phyloP scores from a whole-genome alignment of 1,284 basidiomycete genomes.

The Ustilago loliicola region DNA sequence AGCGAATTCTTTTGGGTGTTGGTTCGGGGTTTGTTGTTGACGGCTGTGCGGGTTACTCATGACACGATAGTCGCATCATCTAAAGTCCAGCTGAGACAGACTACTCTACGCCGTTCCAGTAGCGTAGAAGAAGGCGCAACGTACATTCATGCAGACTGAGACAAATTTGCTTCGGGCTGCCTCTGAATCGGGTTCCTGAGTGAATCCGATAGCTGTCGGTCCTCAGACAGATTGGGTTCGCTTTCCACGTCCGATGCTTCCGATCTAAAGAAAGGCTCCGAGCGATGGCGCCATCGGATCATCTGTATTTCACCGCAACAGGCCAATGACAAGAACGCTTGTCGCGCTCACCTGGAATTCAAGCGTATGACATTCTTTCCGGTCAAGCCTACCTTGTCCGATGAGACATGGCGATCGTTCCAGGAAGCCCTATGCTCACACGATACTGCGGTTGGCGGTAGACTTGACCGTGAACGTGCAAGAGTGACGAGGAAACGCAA shows the following conservation, averaged over 20 bases:
- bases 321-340: background rate
- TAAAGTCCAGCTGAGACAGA: background rate
- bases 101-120: background rate
- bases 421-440: too few relatives aligned
- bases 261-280: background rate
- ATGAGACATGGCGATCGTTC: background rate
- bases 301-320: background rate
- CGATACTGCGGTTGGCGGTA: background rate
- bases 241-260: background rate
- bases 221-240: background rate
- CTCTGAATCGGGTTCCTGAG: conserved; percentile 1
- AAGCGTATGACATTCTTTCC: background rate
- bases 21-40: background rate
- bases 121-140: conserved; percentile 6
- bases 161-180: background rate
- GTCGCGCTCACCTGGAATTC: background rate
- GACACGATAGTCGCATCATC: background rate
- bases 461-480: background rate
- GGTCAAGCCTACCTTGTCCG: background rate
- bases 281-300: conserved; percentile 2
- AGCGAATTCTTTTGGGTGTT: background rate
- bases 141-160: background rate
- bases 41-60: conserved; percentile 3
- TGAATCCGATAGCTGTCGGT: background rate
- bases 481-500: background rate